Conservation (phyloP, 306 rosid genomes). For the Datisca glomerata region DNA sequence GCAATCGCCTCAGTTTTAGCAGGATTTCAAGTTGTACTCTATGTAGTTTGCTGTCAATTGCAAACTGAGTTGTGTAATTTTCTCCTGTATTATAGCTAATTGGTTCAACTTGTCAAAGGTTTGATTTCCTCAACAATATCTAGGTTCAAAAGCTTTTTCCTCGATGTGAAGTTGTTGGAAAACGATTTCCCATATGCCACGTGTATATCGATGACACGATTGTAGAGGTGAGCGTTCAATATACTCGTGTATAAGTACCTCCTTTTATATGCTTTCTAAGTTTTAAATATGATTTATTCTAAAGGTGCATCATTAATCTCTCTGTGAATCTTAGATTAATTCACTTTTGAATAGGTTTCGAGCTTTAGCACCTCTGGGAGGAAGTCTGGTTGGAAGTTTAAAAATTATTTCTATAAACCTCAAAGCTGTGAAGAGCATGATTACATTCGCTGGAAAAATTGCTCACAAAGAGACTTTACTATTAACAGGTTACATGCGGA, state of each 20-base stretch:
- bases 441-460: conserved; percentile 28
- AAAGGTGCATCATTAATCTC: not conserved
- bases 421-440: conserved; percentile 14
- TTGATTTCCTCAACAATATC: conserved; percentile 1
- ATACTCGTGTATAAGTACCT: too few relatives aligned
- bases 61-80: too few relatives aligned
- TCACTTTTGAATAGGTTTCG: conserved; percentile 17
- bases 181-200: conserved; percentile 26
- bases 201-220: conserved; percentile 13
- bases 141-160: conserved; percentile 19
- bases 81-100: not conserved
- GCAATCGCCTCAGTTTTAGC: too few relatives aligned
- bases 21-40: too few relatives aligned
- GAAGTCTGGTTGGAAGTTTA: conserved; percentile 6
- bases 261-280: not conserved
- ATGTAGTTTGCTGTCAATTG: too few relatives aligned
- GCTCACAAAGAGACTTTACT: conserved; percentile 25
- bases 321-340: not conserved
- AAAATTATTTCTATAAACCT: conserved; percentile 14
- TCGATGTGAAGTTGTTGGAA: conserved; percentile 19
- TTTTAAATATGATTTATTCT: not conserved
- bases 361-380: conserved; percentile 24
- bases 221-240: too few relatives aligned
- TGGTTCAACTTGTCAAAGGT: not conserved
- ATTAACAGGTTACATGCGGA: conserved; percentile 14